Percentiles rank a stretch among this genome's conserved stretches.
phyloP scores from a whole-genome alignment of 352 stramenopile species.

The Phytophthora kernoviae region DNA sequence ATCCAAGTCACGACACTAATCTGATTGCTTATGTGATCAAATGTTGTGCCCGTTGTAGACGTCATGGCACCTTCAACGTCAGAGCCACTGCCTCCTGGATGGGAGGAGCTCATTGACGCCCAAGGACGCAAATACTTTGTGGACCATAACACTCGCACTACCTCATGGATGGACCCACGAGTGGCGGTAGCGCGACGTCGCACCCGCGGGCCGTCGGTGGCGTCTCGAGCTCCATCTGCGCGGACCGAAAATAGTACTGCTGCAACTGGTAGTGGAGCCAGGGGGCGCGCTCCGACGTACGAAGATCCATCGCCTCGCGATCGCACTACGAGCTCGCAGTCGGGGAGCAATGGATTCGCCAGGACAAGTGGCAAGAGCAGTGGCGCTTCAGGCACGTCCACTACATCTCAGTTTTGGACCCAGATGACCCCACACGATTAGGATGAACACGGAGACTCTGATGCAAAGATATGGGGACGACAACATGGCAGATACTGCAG shows the following conservation, averaged over 20 bases:
- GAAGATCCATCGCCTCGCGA: constrained; percentile 18
- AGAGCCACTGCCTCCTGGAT: constrained; percentile 70
- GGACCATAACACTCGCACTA: constrained; percentile 76
- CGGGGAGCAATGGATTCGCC: constrained; percentile 16
- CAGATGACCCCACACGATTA: constrained; percentile 17
- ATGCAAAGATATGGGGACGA: constrained; percentile 42
- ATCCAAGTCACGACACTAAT: not conserved
- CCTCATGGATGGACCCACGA: constrained; percentile 83
- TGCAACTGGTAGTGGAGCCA: not conserved
- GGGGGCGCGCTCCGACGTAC: constrained; percentile 24
- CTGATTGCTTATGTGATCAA: constrained; percentile 4
- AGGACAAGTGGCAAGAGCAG: constrained; percentile 27
- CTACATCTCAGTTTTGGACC: constrained; percentile 11
- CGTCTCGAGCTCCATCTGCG: constrained; percentile 5
- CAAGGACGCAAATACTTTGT: constrained; percentile 85
- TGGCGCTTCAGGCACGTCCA: constrained; percentile 19
- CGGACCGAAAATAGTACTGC: too few relatives aligned
- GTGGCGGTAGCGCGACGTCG: constrained; percentile 33
- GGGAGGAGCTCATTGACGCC: constrained; percentile 79
- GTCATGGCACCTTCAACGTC: constrained; percentile 75
- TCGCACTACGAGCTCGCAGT: constrained; percentile 17
- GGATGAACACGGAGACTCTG: constrained; percentile 31
- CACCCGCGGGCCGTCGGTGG: constrained; percentile 23
- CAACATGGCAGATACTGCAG: constrained; percentile 24
- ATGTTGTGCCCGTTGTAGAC: constrained; percentile 43